Conservation (phyloP, 148 eudicot species). For the Cornus kousa region DNA sequence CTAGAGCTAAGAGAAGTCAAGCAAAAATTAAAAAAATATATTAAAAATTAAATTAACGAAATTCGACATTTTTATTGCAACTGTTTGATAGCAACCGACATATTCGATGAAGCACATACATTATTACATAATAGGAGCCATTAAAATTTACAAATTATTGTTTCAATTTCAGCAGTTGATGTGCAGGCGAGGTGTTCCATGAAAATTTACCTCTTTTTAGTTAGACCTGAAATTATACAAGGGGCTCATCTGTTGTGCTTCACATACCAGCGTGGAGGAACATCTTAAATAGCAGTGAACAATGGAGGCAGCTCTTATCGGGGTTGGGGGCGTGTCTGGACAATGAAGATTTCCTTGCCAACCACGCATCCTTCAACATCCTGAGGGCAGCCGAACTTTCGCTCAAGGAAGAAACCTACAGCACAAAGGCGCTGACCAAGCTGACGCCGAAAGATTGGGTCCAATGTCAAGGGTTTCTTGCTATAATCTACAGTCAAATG, state of each 20-base stretch:
- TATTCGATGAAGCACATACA: too few species aligned
- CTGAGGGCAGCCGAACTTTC: constrained; percentile 79
- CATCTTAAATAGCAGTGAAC: not conserved
- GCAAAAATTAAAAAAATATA: too few species aligned
- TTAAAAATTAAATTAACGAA: too few species aligned
- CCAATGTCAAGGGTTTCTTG: constrained; percentile 68
- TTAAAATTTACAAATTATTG: not conserved
- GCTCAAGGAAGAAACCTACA: constrained; percentile 77
- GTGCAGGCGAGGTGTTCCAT: not conserved
- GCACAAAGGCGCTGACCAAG: constrained; percentile 78
- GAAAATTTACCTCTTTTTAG: not conserved
- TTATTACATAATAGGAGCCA: not conserved
- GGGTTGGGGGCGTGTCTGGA: constrained; percentile 92
- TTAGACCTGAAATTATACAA: not conserved
- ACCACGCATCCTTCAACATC: constrained; percentile 95
- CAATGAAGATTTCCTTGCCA: constrained; percentile 71
- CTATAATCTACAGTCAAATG: constrained; percentile 73
- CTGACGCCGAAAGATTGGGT: constrained; percentile 62
- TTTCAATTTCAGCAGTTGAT: not conserved
- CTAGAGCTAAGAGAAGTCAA: too few species aligned
- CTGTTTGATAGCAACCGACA: too few species aligned
- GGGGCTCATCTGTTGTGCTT: not conserved
- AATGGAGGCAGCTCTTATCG: constrained; percentile 6
- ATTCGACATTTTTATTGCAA: too few species aligned
- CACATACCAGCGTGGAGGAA: not conserved